Conservation (phyloP, 495 filamentous ascomycete genomes). For the Daldinia vernicosa region DNA sequence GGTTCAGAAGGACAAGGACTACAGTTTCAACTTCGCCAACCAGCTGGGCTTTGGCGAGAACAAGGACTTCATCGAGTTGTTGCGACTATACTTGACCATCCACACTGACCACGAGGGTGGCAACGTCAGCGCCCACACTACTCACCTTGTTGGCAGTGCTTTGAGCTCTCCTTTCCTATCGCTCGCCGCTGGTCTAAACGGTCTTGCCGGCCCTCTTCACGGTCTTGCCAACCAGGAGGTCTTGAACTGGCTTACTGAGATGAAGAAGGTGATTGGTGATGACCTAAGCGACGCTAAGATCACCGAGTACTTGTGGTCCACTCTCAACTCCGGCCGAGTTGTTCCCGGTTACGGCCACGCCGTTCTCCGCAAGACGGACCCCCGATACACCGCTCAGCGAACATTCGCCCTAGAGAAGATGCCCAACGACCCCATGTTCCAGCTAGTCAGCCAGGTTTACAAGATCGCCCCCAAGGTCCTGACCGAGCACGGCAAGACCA, state of each 20-base stretch:
- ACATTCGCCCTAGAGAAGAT: conserved; percentile 90
- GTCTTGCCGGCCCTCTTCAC: conserved; percentile 96
- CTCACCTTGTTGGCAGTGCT: conserved; percentile 95
- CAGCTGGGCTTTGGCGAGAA: conserved; percentile 96
- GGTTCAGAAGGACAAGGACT: conserved; percentile 98
- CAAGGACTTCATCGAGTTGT: conserved; percentile 96
- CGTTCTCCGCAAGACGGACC: conserved; percentile 98
- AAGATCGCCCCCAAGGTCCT: conserved; percentile 98
- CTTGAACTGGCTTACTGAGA: conserved; percentile 97
- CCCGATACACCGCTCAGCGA: conserved; percentile 96
- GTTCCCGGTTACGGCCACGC: conserved; percentile 98
- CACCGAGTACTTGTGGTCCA: conserved; percentile 97
- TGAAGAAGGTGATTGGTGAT: conserved; percentile 95
- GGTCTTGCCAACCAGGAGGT: conserved; percentile 99
- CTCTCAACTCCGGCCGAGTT: conserved; percentile 92
- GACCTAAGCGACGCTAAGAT: conserved; percentile 95
- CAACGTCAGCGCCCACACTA: conserved; percentile 98
- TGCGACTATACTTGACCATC: conserved; percentile 98
- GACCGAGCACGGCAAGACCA: conserved; percentile 99
- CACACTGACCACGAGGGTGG: conserved; percentile 99
- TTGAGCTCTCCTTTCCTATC: conserved; percentile 98
- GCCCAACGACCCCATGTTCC: conserved; percentile 97
- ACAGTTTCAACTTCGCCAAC: conserved; percentile 98
- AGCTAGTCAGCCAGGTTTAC: conserved; percentile 98
- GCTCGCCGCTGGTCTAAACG: conserved; percentile 93